Evolutionary conservation across 192 early-diverging fungal species (phyloP), one percentile per base, ranked within the genome.

Genomic region (Coemansia guatemalensis): DNA sequence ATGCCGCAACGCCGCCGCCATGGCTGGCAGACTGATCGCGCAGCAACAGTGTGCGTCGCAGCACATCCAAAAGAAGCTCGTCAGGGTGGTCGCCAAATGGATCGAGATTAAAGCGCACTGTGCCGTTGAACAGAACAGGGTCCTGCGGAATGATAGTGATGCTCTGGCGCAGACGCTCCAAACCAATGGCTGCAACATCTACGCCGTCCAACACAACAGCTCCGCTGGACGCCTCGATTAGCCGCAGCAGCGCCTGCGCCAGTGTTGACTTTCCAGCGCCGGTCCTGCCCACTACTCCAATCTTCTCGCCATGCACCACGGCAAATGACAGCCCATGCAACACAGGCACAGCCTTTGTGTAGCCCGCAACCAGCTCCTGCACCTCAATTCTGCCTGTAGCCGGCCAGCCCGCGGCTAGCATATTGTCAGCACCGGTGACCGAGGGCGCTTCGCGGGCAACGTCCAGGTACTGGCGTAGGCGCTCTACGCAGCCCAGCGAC

Each of bases 131-230:
- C 55, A 89, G 65, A 4, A 92, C 84, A 11, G 91, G 91, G 29
- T 94, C 93, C 80, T 97, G 93, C 35, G 93, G 92, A 76, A 95
- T 91, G 50, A 95, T 89, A 3, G 90, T 88, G 27, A 97, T 57
- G 23, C 84, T 74, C 21, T 74, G 78, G 6, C 93, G 84, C 65
- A 95, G 75, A 50, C 90, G 86, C 58, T 88, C 83, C 48, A 92
- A 73, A 27, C 90, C 87, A 47, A 96, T 74, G 21, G 79, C 71
- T 0, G 81, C 69, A 49, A 93, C 88, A 60, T 93, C 85, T 25
- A 93, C 70, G 21, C 85, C 90, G 61, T 95, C 93, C 33, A 95
- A 88, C 1, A 60, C 41, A 47, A 95, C 88, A 0, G 48, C 48
- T 8, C 92, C 91, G 21, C 78, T 68, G 8, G 65, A 69, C 2